phyloP scores from a whole-genome alignment of 2,329 filamentous ascomycete genomes.

The Cercospora sp. region DNA sequence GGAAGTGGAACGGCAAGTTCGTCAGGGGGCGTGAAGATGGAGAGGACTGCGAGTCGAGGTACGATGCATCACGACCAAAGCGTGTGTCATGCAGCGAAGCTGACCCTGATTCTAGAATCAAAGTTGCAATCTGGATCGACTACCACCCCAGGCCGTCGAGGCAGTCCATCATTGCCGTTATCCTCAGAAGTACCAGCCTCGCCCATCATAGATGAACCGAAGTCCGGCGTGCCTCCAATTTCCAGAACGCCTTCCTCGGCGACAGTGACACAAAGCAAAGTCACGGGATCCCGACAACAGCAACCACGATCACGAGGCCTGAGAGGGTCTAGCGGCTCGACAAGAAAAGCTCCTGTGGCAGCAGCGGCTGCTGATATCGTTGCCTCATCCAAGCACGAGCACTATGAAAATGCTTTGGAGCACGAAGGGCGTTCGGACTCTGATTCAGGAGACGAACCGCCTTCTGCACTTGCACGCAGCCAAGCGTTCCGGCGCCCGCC shows the following conservation, averaged over 20 bases:
- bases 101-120: slow-evolving; percentile 18
- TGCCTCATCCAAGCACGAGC: slow-evolving; percentile 26
- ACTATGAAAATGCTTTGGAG: slow-evolving; percentile 33
- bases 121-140: slow-evolving; percentile 19
- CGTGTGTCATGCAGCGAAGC: not conserved
- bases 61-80: slow-evolving; percentile 3
- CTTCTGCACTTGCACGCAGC: slow-evolving; percentile 43
- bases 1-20: slow-evolving; percentile 40
- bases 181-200: slow-evolving; percentile 8
- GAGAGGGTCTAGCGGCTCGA: slow-evolving; percentile 42
- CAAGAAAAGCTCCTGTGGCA: slow-evolving; percentile 16
- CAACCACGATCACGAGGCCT: slow-evolving; percentile 30
- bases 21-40: slow-evolving; percentile 50
- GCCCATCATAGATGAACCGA: slow-evolving; percentile 6
- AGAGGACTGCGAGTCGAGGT: slow-evolving; percentile 53
- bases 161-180: slow-evolving; percentile 11
- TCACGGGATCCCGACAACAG: slow-evolving; percentile 24
- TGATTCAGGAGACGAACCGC: slow-evolving; percentile 38
- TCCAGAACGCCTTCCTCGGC: slow-evolving; percentile 52
- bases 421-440: slow-evolving; percentile 35
- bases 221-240: slow-evolving; percentile 27
- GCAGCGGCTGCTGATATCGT: slow-evolving; percentile 21
- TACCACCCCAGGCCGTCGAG: slow-evolving; percentile 13
- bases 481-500: slow-evolving; percentile 44
- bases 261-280: slow-evolving; percentile 47